phyloP scores from a whole-genome alignment of 129 eudicot species.

The Artemisia tridentata region DNA sequence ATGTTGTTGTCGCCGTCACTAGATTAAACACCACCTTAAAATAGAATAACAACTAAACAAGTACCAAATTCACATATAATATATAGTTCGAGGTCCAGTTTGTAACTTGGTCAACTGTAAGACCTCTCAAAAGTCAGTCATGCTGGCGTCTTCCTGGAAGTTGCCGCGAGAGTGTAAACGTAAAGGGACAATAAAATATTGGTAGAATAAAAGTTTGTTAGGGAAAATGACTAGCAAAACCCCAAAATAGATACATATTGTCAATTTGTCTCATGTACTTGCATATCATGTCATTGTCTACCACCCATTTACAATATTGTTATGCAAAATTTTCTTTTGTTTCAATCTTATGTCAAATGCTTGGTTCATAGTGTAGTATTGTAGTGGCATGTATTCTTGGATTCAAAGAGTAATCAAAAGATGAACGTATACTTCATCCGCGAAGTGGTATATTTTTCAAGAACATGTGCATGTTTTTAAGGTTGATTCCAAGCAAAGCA shows the following conservation, averaged over 20 bases:
- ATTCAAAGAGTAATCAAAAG: too few species aligned
- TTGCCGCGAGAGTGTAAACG: slow-evolving; percentile 12
- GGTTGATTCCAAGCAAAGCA: too few species aligned
- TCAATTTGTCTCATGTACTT: not conserved
- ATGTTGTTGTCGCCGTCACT: too few species aligned
- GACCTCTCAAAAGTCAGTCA: slow-evolving; percentile 13
- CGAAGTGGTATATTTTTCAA: too few species aligned
- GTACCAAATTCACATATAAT: too few species aligned
- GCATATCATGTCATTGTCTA: not conserved
- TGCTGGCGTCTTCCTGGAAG: slow-evolving; percentile 8
- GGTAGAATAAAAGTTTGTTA: slow-evolving; percentile 14
- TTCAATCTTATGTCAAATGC: slow-evolving; percentile 5
- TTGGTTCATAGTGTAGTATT: not conserved
- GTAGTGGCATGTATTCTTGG: not conserved
- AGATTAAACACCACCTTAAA: too few species aligned
- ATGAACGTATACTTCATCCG: too few species aligned
- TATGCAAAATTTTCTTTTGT: not conserved
- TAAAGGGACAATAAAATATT: slow-evolving; percentile 17
- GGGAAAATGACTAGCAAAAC: not conserved
- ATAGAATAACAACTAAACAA: too few species aligned
- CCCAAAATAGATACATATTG: slow-evolving; percentile 13
- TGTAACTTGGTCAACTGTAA: too few species aligned
- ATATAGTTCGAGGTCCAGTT: too few species aligned
- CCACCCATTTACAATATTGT: slow-evolving; percentile 2
- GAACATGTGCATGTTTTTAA: too few species aligned